Evolutionary conservation across 192 early-diverging fungal genomes (phyloP).

Genomic region (Podila minutissima): DNA sequence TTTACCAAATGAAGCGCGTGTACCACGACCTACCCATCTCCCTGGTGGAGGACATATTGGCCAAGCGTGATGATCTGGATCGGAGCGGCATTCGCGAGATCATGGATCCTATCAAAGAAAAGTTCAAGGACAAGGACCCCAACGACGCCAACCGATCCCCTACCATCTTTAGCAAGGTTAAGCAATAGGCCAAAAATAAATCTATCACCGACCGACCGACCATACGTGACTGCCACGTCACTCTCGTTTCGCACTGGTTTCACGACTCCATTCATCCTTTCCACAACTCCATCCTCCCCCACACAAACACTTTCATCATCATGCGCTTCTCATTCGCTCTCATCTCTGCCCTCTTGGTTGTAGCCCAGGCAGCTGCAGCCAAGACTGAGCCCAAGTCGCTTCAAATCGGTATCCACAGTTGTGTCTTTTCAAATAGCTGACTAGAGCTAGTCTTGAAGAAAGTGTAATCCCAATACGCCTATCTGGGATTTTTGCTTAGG

Average conservation of each 20-base stretch:
- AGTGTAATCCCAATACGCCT: background rate
- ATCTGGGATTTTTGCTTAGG: constrained; percentile 2
- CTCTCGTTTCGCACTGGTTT: too few relatives aligned
- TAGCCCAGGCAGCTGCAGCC: constrained; percentile 16
- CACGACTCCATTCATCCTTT: too few relatives aligned
- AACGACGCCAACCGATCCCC: constrained; percentile 53
- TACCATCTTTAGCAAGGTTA: constrained; percentile 68
- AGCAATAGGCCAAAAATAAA: constrained; percentile 10
- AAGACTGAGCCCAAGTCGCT: constrained; percentile 22
- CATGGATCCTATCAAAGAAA: constrained; percentile 82
- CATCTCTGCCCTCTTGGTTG: constrained; percentile 21
- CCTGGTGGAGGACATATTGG: constrained; percentile 91
- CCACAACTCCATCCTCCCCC: too few relatives aligned
- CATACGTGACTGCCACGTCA: too few relatives aligned
- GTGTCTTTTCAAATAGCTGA: background rate
- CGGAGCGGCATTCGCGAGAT: constrained; percentile 84
- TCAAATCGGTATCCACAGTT: constrained; percentile 25
- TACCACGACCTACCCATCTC: constrained; percentile 93
- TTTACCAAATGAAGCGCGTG: constrained; percentile 87
- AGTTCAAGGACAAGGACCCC: constrained; percentile 68
- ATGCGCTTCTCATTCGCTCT: constrained; percentile 15
- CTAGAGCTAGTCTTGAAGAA: background rate
- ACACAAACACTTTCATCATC: background rate
- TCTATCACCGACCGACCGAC: too few relatives aligned
- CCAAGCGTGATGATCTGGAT: constrained; percentile 92